Evolutionary conservation across 106 monocot species (phyloP), one percentile per base, ranked within the genome.

Genomic region (Cymbidium sinense): DNA sequence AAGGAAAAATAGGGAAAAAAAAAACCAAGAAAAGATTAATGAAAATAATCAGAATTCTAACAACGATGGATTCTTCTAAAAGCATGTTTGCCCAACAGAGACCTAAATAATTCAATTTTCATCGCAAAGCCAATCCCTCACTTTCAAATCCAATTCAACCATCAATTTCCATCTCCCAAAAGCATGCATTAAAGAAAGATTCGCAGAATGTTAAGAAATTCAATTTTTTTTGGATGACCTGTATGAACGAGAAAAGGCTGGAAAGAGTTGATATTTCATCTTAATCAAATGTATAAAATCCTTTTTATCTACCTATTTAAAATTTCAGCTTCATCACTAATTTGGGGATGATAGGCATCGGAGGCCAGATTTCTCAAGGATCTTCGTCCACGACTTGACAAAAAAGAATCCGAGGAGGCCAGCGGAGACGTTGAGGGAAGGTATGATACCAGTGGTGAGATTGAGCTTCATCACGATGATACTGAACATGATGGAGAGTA

Each of bases 341-440:
- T 92, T 87, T 92, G 92, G 81, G 80, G 34, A 89, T 92, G 84
- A 92, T n/a, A 89, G 1, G 89, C 85, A 23, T 84, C 85, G 79
- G 30, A 79, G 36, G 27, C 92, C 92, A 37, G 81, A 76, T 70
- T 78, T 87, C 79, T 87, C 85, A 43, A 93, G 87, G 0, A 78
- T 39, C 85, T 77, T 85, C 34, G 87, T 78, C 89, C 87, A 89
- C 27, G 85, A 77, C 81, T 79, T 86, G 75, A 89, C 81, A 85
- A 92, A 87, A 86, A 93, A 93, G 88, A 90, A 93, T 1, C 93
- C 90, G 44, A 93, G 88, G 11, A 94, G 85, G 0, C 94, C 94
- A 25, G 94, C 94, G 18, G 94, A 91, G 65, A 94, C 91, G 80
- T 94, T 94, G 47, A 94, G 89, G 12, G 94, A 94, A 29, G 94